Conservation (phyloP, 108 stramenopile species). For the Skeletonema potamos region DNA sequence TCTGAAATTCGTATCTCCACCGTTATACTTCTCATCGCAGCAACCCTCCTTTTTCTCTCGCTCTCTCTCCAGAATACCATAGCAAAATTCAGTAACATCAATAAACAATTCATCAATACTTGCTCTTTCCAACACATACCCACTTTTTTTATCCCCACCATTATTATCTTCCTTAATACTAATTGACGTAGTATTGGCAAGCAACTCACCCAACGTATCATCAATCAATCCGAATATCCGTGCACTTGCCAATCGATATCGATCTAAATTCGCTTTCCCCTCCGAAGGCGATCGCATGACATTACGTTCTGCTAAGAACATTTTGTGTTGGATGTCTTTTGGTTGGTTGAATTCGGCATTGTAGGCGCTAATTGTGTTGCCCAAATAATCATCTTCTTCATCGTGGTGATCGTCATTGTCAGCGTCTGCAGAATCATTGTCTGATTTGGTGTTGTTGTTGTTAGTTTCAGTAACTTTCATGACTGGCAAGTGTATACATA, state of each 20-base stretch:
- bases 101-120: slow-evolving; percentile 87
- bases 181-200: neutral
- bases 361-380: slow-evolving; percentile 40
- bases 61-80: slow-evolving; percentile 11
- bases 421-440: neutral
- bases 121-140: slow-evolving; percentile 75
- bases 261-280: slow-evolving; percentile 86
- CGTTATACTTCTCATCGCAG: neutral
- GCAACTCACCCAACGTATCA: slow-evolving; percentile 31
- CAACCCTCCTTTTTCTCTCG: slow-evolving; percentile 4
- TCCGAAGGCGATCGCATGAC: slow-evolving; percentile 55
- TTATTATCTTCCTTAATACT: neutral
- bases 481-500: slow-evolving; percentile 56
- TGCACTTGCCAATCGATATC: slow-evolving; percentile 77
- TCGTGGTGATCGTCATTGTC: slow-evolving; percentile 1
- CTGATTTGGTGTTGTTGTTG: neutral
- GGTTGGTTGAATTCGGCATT: slow-evolving; percentile 58
- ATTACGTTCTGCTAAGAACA: slow-evolving; percentile 54
- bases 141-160: slow-evolving; percentile 14
- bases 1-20: neutral
- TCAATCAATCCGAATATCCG: slow-evolving; percentile 72
- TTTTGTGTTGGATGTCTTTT: slow-evolving; percentile 41
- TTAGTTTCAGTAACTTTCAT: slow-evolving; percentile 15
- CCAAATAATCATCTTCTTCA: neutral
- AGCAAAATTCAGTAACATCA: slow-evolving; percentile 78